A percentile compares a stretch with the other conserved stretches of the same genome.
Evolutionary conservation across 2,329 filamentous ascomycete species (phyloP).

Genomic region (Neonectria sp.): DNA sequence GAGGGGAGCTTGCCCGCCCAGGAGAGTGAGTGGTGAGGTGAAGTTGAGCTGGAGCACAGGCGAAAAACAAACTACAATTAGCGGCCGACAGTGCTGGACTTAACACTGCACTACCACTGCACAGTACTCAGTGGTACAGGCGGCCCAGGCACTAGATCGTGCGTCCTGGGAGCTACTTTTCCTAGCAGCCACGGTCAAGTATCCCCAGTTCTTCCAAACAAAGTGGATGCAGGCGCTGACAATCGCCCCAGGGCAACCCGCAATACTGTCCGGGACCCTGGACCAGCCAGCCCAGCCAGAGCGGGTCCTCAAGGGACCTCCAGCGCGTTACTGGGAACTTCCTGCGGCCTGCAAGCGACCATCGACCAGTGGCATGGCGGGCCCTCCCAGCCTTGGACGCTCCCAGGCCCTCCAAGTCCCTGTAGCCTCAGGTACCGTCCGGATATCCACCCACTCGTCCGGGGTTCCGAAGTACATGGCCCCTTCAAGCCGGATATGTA

Average conservation of each 20-base stretch:
- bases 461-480: constrained; percentile 29
- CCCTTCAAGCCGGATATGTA: constrained; percentile 35
- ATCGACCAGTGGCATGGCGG: constrained; percentile 15
- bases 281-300: not conserved
- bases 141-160: constrained; percentile 26
- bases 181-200: constrained; percentile 10
- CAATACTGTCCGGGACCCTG: constrained; percentile 20
- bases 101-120: constrained; percentile 1
- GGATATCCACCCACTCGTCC: constrained; percentile 23
- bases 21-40: constrained; percentile 8
- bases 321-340: constrained; percentile 5
- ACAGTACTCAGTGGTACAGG: constrained; percentile 2
- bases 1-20: not conserved
- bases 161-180: constrained; percentile 23
- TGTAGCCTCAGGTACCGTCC: constrained; percentile 34
- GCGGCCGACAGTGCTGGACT: constrained; percentile 17
- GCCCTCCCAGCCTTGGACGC: constrained; percentile 11
- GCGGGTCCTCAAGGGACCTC: constrained; percentile 21
- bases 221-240: constrained; percentile 28
- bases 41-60: not conserved
- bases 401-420: constrained; percentile 2
- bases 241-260: constrained; percentile 9
- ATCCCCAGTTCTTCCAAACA: constrained; percentile 19
- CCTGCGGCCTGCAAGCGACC: constrained; percentile 8
- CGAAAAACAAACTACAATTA: constrained; percentile 6